Evolutionary conservation across 2,329 filamentous ascomycete species (phyloP), one percentile per base, ranked within the genome.

Genomic region (Xylariales sp.): DNA sequence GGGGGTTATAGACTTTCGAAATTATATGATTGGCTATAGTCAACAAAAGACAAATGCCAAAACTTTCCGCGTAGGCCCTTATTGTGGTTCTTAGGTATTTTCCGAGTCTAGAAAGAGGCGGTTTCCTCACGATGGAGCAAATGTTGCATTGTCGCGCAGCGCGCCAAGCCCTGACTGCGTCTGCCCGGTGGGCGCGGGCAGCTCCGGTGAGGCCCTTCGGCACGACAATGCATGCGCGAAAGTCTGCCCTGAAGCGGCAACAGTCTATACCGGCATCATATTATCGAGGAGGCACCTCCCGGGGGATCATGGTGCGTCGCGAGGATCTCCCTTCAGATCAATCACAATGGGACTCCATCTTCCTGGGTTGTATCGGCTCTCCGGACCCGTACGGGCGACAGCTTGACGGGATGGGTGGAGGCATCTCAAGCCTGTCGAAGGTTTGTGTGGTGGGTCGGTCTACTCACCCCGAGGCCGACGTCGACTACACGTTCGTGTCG

Each of bases 331-430:
- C 82, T 0, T 69, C 77, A 0, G 53, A 41, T 3, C 79, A 77
- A 36, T 65, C 72, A 0, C 71, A 78, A 65, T 84, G 82, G 75
- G 65, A 62, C 18, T 50, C 53, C 1, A 58, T 77, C 18, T 67
- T 79, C 3, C 72, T 75, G 0, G 69, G 71, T 12, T 76, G 73
- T 1, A 78, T 78, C 73, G 77, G 76, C 3, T 72, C 75, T 1
- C 77, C 77, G 16, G 91, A 93, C 72, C 81, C 84, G 0, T 84
- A 90, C 77, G 90, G 88, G 0, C 85, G 91, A 0, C 91, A 94
- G 78, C 87, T 94, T 0, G 85, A 93, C 75, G 91, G 91, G 8
- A 85, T 93, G 78, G 91, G 91, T 2, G 90, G 88, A 0, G 91
- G 90, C 3, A 83, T 91, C 63, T 91, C 89, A 9, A 64, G 62